Conservation (phyloP, 768 basidiomycete species). For the Leccinum variicolor region DNA sequence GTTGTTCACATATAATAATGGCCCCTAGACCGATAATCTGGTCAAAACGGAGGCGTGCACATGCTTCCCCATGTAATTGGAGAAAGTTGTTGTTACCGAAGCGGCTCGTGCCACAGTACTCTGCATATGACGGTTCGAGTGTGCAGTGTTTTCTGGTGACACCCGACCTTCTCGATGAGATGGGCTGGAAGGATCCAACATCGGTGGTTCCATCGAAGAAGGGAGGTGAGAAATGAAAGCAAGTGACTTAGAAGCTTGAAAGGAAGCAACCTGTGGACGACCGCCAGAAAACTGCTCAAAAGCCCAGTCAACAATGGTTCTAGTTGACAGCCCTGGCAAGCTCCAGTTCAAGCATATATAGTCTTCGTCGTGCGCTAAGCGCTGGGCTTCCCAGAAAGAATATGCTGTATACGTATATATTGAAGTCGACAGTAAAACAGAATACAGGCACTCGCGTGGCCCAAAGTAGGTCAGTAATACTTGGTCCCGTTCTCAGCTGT, state of each 20-base stretch:
- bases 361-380: background rate
- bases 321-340: background rate
- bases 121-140: background rate
- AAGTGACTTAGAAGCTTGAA: slow-evolving; percentile 1
- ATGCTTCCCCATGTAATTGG: slow-evolving; percentile 42
- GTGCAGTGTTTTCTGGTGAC: background rate
- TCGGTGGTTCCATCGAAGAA: background rate
- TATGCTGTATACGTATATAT: background rate
- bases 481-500: slow-evolving; percentile 56
- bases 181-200: background rate
- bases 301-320: background rate
- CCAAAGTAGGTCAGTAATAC: slow-evolving; percentile 12
- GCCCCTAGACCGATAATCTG: slow-evolving; percentile 33
- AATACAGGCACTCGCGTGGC: background rate
- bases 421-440: background rate
- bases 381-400: too few species aligned
- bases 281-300: background rate
- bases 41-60: slow-evolving; percentile 37
- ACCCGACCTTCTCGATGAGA: background rate
- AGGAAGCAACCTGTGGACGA: background rate
- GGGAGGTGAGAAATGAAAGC: background rate
- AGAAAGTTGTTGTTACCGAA: slow-evolving; percentile 30
- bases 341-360: background rate
- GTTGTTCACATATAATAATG: slow-evolving; percentile 46
- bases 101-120: background rate